Conservation (phyloP, 1,139 yeast species). For the Arxiozyma slooffiae region DNA sequence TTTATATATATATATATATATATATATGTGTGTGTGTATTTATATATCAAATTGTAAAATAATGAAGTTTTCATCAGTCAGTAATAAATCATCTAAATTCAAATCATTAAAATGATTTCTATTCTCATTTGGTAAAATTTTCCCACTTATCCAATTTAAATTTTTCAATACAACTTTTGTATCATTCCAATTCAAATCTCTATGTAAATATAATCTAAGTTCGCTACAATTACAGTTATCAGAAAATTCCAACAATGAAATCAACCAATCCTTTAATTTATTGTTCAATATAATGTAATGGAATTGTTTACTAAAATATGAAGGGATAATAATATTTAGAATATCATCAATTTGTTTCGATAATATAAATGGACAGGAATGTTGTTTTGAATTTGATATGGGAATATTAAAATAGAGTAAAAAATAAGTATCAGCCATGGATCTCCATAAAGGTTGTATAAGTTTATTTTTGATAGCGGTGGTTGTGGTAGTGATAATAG, state of each 20-base stretch:
- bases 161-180: conserved; percentile 19
- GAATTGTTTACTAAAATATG: background rate
- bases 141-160: conserved; percentile 29
- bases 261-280: conserved; percentile 17
- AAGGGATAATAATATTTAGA: conserved; percentile 9
- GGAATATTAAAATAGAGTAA: conserved; percentile 13
- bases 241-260: conserved; percentile 23
- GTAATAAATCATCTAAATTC: conserved; percentile 11
- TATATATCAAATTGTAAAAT: conserved; percentile 27
- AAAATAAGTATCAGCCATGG: conserved; percentile 18
- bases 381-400: background rate
- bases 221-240: conserved; percentile 8
- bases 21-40: background rate
- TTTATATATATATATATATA: background rate
- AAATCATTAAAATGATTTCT: conserved; percentile 9
- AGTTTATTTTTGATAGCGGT: background rate
- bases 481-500: conserved; percentile 2
- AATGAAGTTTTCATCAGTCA: conserved; percentile 24
- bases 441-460: conserved; percentile 14
- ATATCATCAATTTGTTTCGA: background rate
- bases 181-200: conserved; percentile 14
- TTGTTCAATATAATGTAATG: background rate
- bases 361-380: background rate
- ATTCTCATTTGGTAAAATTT: conserved; percentile 22
- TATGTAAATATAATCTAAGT: conserved; percentile 21